Evolutionary conservation across 2,329 filamentous ascomycete species (phyloP), one percentile per base, ranked within the genome.

Genomic region (Diaporthe humulicola): DNA sequence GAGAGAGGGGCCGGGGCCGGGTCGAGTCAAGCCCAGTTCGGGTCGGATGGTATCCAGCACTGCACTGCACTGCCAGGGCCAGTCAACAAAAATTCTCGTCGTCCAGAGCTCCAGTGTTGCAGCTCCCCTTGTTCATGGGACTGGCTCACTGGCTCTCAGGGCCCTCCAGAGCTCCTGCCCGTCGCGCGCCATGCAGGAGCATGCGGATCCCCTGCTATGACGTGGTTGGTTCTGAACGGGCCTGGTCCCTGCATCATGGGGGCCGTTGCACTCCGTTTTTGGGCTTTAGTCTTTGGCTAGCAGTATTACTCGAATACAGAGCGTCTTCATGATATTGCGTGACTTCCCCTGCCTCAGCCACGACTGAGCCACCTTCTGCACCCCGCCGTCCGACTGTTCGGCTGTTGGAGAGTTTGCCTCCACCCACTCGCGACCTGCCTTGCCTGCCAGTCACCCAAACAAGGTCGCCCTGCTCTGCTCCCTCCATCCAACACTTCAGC

Each of bases 201-300:
- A 72, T 72, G 70, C 70, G 70, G 70, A 72, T 72, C 70, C 70
- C 38, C 19, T 56, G 45, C 70, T 72, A 72, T 72, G 70, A 72
- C 70, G 70, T 72, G 70, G 70, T 72, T 60, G 57, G 58, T 54
- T 19, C 48, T 72, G 57, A 72, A 64, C n/a, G 70, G 70, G 45
- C 57, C 45, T 64, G 70, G 70, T 72, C 70, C 57, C 70, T 72
- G 70, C 70, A 56, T 33, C 52, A 12, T n/a, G 22, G 15, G 38
- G 14, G n/a, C 33, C 45, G 48, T 69, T 38, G 33, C 52, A 33
- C 30, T 8, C 33, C 64, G 33, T 52, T 67, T 25, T 36, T 22
- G 22, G 45, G 19, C 0, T 0, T 2, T 7, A 2, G 42, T 52
- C 45, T 2, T 2, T 2, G 2, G 14, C 48, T 67, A 67, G 25